Conservation (phyloP, 139 green algal species). For the Chlorella sp. region DNA sequence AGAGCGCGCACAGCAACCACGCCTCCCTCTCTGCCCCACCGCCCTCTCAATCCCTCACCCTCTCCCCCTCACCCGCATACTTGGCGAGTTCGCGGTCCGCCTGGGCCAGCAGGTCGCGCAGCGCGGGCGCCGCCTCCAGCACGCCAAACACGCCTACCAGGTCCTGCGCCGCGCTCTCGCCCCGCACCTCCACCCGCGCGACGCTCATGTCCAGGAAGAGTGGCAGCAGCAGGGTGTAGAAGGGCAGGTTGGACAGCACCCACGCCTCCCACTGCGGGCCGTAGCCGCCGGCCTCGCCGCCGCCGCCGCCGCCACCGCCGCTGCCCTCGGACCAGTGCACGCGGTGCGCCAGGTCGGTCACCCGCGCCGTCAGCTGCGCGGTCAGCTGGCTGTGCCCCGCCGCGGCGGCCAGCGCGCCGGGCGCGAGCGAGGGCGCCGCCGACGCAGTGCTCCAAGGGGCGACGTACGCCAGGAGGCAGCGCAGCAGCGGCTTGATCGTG, state of each 20-base stretch:
- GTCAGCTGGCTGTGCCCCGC: constrained; percentile 7
- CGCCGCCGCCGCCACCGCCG: neutral
- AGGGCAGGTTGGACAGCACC: constrained; percentile 79
- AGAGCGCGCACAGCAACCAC: no score
- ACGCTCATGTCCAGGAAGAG: constrained; percentile 59
- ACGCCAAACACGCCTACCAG: constrained; percentile 41
- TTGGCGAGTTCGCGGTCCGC: constrained; percentile 61
- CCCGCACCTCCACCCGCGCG: constrained; percentile 29
- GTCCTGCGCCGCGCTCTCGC: constrained; percentile 36
- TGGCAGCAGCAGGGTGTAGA: constrained; percentile 79
- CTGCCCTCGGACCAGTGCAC: constrained; percentile 27
- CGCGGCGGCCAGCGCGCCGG: neutral
- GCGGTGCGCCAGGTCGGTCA: constrained; percentile 40
- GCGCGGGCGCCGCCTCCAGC: constrained; percentile 39
- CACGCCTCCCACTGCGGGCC: constrained; percentile 65
- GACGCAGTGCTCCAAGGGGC: constrained; percentile 53
- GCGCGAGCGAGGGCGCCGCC: constrained; percentile 1
- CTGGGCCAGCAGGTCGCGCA: constrained; percentile 46
- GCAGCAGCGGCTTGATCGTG: constrained; percentile 57
- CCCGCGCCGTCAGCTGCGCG: constrained; percentile 24
- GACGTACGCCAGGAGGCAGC: constrained; percentile 61
- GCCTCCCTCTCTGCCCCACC: no score
- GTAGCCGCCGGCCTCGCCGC: constrained; percentile 26
- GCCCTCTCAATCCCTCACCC: neutral
- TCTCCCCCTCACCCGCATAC: constrained; percentile 18